A percentile compares a stretch with the other conserved stretches of the same genome.
These are phyloP conservation scores for Diplosphaera chodatii DNA, from an alignment of 139 green algal species.

Conservation along the genomic window DNA sequence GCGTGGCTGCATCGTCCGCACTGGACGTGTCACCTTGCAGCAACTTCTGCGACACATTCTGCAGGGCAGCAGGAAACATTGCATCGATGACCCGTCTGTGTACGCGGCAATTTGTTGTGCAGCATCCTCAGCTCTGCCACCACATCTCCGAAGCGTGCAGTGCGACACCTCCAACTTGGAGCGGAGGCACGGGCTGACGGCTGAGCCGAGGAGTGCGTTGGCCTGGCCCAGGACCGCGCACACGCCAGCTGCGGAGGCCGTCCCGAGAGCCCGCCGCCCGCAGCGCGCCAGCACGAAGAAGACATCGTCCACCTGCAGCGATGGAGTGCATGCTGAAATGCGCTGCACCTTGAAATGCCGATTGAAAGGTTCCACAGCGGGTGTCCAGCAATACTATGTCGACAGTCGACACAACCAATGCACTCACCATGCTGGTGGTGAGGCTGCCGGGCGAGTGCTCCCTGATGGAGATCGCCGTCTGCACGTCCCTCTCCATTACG, in stretches of 20 bases:
- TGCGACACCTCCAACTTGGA: slow-evolving; percentile 28
- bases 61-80: neutral
- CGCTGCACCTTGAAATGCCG: too few relatives aligned
- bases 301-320: slow-evolving; percentile 79
- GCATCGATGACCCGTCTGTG: too few relatives aligned
- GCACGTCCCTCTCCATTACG: slow-evolving; percentile 82
- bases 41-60: slow-evolving; percentile 9
- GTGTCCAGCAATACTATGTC: too few relatives aligned
- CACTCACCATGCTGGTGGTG: slow-evolving; percentile 65
- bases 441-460: slow-evolving; percentile 55
- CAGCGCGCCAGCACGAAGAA: slow-evolving; percentile 93
- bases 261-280: slow-evolving; percentile 60
- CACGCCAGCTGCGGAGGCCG: slow-evolving; percentile 41
- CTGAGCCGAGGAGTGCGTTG: slow-evolving; percentile 29
- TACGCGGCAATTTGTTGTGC: too few relatives aligned
- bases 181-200: slow-evolving; percentile 31
- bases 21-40: slow-evolving; percentile 4
- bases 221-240: slow-evolving; percentile 36
- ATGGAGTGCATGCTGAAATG: too few relatives aligned
- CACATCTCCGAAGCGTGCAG: too few relatives aligned
- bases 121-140: too few relatives aligned
- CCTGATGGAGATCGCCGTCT: slow-evolving; percentile 86
- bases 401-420: too few relatives aligned
- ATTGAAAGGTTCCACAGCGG: too few relatives aligned
- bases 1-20: slow-evolving; percentile 6